These are phyloP conservation scores for Lecanoromycetidae sp. DNA, from an alignment of 2,329 filamentous ascomycete species.

Conservation along the genomic window DNA sequence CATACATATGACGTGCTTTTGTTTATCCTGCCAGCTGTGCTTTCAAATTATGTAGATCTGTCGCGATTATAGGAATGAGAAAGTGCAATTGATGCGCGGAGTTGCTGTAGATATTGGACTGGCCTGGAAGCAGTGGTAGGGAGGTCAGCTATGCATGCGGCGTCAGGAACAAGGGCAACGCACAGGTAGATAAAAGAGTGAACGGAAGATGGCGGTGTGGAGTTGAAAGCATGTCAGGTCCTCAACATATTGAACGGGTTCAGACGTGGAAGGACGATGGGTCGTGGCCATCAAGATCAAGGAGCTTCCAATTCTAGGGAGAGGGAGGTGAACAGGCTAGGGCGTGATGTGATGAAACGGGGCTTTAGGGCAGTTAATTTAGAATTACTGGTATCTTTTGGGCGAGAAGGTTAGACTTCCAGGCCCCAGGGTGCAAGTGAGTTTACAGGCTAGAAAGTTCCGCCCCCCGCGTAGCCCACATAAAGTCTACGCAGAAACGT, in stretches of 20 bases:
- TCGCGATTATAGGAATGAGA: not conserved
- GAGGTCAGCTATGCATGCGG: not conserved
- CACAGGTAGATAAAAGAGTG: constrained; percentile 4
- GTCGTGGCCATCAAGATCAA: not conserved
- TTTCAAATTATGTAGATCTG: not conserved
- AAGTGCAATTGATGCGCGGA: not conserved
- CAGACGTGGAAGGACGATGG: not conserved
- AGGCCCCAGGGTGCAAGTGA: too few species aligned
- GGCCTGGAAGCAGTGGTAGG: not conserved
- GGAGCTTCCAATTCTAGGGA: too few species aligned
- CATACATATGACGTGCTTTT: constrained; percentile 8
- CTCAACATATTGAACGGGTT: constrained; percentile 3
- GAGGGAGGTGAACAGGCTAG: constrained; percentile 13
- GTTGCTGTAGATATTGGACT: not conserved
- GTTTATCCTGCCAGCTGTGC: not conserved
- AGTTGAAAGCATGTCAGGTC: not conserved
- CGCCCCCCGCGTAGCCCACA: constrained; percentile 11
- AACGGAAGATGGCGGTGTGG: constrained; percentile 11
- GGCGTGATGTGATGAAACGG: constrained; percentile 16
- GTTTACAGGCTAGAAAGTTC: too few species aligned
- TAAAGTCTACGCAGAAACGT: too few species aligned
- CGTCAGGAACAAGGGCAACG: not conserved
- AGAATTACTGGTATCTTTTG: too few species aligned
- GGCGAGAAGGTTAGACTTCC: too few species aligned
- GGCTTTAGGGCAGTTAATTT: constrained; percentile 7